phyloP scores from a whole-genome alignment of 345 rosid genomes.

The Dipteronia sinensis region DNA sequence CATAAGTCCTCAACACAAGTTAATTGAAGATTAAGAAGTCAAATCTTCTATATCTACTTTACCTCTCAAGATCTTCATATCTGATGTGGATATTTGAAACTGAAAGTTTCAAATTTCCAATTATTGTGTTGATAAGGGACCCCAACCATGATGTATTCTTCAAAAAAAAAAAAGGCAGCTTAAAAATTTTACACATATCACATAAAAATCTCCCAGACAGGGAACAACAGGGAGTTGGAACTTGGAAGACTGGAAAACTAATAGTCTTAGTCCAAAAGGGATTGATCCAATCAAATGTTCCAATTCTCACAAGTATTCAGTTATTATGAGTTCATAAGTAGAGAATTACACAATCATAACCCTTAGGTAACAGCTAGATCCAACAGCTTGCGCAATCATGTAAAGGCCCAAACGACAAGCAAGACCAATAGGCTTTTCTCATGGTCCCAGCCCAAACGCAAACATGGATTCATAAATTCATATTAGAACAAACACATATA shows the following conservation, averaged over 20 bases:
- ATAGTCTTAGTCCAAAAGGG: neutral
- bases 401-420: neutral
- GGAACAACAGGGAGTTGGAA: constrained; percentile 15
- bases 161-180: constrained; percentile 36
- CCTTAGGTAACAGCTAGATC: neutral
- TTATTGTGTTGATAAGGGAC: constrained; percentile 85
- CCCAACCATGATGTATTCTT: constrained; percentile 98
- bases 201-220: neutral
- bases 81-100: constrained; percentile 96
- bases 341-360: neutral
- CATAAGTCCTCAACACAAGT: constrained; percentile 15
- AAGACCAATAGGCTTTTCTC: neutral
- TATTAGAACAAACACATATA: neutral
- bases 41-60: constrained; percentile 13
- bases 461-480: too few species aligned
- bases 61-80: constrained; percentile 99
- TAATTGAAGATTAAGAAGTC: constrained; percentile 1
- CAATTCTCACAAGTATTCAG: neutral
- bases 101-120: constrained; percentile 96
- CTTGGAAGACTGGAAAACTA: neutral
- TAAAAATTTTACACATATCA: constrained; percentile 9
- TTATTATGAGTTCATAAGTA: neutral
- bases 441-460: neutral
- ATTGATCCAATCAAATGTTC: constrained; percentile 1
- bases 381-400: neutral